Evolutionary conservation across 176 grass and related monocot genomes (phyloP).

Genomic region (Carex myosuroides): DNA sequence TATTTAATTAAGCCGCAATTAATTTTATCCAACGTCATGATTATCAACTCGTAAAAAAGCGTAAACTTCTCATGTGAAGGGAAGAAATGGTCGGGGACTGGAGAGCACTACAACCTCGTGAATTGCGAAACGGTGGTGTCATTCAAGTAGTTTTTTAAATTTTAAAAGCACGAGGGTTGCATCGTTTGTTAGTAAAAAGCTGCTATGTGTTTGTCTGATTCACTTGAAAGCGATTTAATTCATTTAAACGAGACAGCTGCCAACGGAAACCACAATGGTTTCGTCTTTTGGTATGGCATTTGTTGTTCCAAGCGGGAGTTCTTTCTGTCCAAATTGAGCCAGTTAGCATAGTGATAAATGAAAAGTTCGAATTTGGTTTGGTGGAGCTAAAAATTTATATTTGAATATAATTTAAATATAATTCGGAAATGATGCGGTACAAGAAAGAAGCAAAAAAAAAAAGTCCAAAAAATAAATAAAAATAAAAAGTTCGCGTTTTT

Average conservation of each 20-base stretch:
- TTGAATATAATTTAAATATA: no score
- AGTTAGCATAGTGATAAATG: no score
- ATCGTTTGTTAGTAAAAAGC: constrained; percentile 22
- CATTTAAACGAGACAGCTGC: neutral
- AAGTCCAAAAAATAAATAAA: no score
- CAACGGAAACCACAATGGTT: neutral
- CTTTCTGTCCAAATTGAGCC: neutral
- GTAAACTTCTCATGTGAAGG: neutral
- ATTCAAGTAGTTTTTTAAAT: constrained; percentile 20
- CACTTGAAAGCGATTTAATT: neutral
- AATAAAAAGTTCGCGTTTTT: no score
- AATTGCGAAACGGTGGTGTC: constrained; percentile 21
- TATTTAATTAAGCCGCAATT: neutral
- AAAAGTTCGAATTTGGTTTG: no score
- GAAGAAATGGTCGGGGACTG: neutral
- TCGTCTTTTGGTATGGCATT: neutral
- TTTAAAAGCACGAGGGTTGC: constrained; percentile 13
- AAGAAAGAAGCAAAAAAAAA: no score
- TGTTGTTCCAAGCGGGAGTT: neutral
- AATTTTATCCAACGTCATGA: neutral
- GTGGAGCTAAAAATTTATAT: no score
- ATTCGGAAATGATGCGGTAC: no score
- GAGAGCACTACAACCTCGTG: neutral
- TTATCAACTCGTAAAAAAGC: neutral
- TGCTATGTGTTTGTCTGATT: constrained; percentile 9